phyloP scores from a whole-genome alignment of 371 early-diverging fungal species.

The Mucor piriformis region DNA sequence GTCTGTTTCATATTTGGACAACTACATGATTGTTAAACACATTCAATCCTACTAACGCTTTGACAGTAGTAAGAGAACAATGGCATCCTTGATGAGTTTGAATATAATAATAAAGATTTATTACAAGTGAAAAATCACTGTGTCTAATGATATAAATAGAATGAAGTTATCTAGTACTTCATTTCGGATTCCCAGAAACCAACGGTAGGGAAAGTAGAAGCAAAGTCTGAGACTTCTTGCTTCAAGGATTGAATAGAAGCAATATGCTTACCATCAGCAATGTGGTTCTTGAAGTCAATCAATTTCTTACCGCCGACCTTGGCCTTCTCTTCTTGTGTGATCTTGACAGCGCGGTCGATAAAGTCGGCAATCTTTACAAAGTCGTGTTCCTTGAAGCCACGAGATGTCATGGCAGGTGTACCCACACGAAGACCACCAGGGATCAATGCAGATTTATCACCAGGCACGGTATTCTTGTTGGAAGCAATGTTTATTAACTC shows the following conservation, averaged over 20 bases:
- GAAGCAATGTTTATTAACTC: constrained; percentile 95
- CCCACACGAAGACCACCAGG: constrained; percentile 95
- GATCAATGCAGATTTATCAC: constrained; percentile 93
- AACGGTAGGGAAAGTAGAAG: constrained; percentile 89
- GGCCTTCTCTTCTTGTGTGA: constrained; percentile 65
- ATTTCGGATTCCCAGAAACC: constrained; percentile 55
- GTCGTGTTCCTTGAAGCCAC: constrained; percentile 89
- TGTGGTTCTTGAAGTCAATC: constrained; percentile 88
- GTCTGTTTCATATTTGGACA: no score
- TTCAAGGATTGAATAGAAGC: constrained; percentile 75
- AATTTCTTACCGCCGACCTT: constrained; percentile 85
- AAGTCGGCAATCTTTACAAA: constrained; percentile 85
- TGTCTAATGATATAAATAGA: neutral
- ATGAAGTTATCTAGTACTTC: constrained; percentile 15
- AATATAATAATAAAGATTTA: neutral
- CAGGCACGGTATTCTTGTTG: constrained; percentile 99
- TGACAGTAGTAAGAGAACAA: no score
- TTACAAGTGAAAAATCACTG: neutral
- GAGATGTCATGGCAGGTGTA: constrained; percentile 97
- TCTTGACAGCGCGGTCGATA: constrained; percentile 81
- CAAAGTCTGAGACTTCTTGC: constrained; percentile 89
- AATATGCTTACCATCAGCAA: constrained; percentile 28
- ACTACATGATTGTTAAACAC: no score
- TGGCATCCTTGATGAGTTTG: no score
- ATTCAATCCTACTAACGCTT: no score